Evolutionary conservation across 2,329 filamentous ascomycete genomes (phyloP).

Genomic region (Fonsecaea monophora): DNA sequence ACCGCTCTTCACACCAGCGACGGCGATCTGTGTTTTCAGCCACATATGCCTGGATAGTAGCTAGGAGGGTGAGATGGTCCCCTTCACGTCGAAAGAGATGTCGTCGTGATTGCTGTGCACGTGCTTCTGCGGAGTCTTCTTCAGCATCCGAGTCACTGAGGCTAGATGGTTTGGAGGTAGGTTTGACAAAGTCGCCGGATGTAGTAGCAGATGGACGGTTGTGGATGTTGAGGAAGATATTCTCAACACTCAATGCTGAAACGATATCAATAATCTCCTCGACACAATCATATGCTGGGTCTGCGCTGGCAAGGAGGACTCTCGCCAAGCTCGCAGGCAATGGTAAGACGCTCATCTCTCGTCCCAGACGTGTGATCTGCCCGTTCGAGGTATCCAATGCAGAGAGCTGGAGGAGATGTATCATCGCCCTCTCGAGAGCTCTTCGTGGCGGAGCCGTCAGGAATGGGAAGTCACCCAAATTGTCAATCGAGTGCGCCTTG

Average conservation of each 20-base stretch:
- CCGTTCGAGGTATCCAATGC: conserved; percentile 73
- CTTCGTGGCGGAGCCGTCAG: conserved; percentile 81
- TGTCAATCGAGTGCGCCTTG: conserved; percentile 86
- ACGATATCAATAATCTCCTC: conserved; percentile 86
- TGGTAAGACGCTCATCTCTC: conserved; percentile 81
- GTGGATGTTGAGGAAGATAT: conserved; percentile 65
- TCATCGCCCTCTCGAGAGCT: conserved; percentile 78
- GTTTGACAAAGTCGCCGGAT: conserved; percentile 1
- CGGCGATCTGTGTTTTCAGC: conserved; percentile 65
- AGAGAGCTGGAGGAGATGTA: conserved; percentile 79
- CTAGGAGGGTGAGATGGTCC: conserved; percentile 68
- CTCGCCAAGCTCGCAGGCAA: conserved; percentile 80
- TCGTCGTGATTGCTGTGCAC: conserved; percentile 61
- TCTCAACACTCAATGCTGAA: conserved; percentile 69
- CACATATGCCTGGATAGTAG: conserved; percentile 66
- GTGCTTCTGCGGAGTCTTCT: conserved; percentile 15
- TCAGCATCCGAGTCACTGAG: conserved; percentile 25
- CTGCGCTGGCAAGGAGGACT: conserved; percentile 79
- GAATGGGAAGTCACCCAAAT: conserved; percentile 82
- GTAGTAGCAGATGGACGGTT: conserved; percentile 9
- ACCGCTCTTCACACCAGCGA: conserved; percentile 64
- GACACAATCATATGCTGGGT: conserved; percentile 73
- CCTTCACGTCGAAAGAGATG: conserved; percentile 66
- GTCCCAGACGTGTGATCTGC: conserved; percentile 74
- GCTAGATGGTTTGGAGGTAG: not conserved